phyloP scores from a whole-genome alignment of 73 alveolate genomes.

The Paramecium sexaurelia region DNA sequence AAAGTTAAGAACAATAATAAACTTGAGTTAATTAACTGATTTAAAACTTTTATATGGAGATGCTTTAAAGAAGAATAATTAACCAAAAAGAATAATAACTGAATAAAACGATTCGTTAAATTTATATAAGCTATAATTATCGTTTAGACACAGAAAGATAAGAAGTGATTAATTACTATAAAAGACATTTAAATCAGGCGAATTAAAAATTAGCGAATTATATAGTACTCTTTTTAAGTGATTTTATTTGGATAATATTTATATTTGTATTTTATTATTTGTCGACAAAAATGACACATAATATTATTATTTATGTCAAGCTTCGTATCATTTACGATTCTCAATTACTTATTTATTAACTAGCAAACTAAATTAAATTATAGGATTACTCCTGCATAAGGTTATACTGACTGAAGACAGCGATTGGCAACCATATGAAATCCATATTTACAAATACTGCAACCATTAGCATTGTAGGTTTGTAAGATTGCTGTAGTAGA shows the following conservation, averaged over 20 bases:
- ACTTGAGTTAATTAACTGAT: not conserved
- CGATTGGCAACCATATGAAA: not conserved
- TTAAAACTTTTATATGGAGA: not conserved
- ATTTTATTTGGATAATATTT: not conserved
- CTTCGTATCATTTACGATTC: not conserved
- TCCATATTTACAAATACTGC: constrained; percentile 4
- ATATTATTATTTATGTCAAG: not conserved
- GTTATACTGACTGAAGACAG: not conserved
- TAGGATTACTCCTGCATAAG: not conserved
- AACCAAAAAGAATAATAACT: not conserved
- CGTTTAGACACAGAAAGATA: constrained; percentile 1
- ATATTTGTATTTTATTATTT: not conserved
- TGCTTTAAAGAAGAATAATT: not conserved
- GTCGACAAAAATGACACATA: too few species aligned
- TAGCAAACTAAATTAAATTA: constrained; percentile 4
- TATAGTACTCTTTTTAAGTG: constrained; percentile 8
- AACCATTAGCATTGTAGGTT: not conserved
- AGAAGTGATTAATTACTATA: not conserved
- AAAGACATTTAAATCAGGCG: not conserved
- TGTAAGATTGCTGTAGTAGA: not conserved
- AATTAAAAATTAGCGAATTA: not conserved
- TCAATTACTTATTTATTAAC: not conserved
- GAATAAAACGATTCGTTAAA: not conserved
- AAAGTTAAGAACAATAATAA: not conserved
- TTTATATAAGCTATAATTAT: not conserved